A percentile compares a stretch with the other conserved stretches of the same genome.
These are phyloP conservation scores for Monilinia fructigena DNA, from an alignment of 2,329 filamentous ascomycete species.

Conservation along the genomic window DNA sequence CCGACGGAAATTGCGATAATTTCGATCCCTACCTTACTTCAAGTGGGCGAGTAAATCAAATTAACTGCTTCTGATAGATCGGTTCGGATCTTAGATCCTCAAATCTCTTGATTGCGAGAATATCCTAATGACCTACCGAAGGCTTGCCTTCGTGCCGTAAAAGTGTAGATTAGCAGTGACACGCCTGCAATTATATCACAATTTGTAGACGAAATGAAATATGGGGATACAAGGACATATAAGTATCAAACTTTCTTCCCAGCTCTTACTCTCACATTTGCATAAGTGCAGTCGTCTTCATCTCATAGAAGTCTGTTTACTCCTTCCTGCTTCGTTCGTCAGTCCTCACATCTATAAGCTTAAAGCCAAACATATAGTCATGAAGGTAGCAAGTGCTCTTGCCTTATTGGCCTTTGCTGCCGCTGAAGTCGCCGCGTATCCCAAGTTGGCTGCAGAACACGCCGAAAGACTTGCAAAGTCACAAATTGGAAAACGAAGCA, in stretches of 20 bases:
- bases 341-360: not conserved
- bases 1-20: not conserved
- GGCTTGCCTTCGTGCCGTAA: no score
- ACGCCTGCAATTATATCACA: not conserved
- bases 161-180: no score
- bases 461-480: slow-evolving; percentile 8
- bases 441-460: not conserved
- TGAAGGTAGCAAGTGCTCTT: not conserved
- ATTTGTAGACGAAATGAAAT: not conserved
- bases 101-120: not conserved
- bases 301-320: not conserved
- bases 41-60: not conserved
- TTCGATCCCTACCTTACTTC: not conserved
- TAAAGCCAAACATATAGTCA: not conserved
- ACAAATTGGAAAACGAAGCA: slow-evolving; percentile 16
- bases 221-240: not conserved
- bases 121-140: no score
- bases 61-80: not conserved
- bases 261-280: not conserved
- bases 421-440: slow-evolving; percentile 1
- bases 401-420: not conserved
- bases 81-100: not conserved
- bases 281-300: not conserved
- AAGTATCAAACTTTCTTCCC: not conserved
- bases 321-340: not conserved